Conservation (phyloP, 768 basidiomycete genomes). For the Pleurotus citrinopileatus region DNA sequence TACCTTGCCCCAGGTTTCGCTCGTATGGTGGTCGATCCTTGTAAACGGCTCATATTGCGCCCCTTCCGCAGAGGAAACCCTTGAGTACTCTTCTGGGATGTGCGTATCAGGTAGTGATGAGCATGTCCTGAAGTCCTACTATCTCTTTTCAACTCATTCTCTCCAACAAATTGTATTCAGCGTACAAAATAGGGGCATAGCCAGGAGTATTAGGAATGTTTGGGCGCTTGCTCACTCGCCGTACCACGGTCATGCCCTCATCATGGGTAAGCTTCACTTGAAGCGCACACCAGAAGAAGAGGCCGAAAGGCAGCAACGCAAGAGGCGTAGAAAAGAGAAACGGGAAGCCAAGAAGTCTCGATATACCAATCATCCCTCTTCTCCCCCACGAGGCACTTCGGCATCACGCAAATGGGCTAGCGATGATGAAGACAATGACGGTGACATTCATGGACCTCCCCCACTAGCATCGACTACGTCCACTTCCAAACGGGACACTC, state of each 20-base stretch:
- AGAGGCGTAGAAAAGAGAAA: constrained; percentile 33
- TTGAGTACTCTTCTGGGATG: background rate
- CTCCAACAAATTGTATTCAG: too few species aligned
- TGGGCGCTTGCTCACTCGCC: too few species aligned
- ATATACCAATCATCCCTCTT: background rate
- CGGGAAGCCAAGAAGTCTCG: constrained; percentile 8
- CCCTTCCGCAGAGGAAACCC: constrained; percentile 23
- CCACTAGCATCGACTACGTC: constrained; percentile 12
- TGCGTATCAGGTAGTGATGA: too few species aligned
- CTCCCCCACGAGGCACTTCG: constrained; percentile 9
- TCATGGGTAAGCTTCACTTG: constrained; percentile 55
- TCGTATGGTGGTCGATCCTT: constrained; percentile 60
- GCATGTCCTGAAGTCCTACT: too few species aligned
- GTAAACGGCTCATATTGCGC: constrained; percentile 35
- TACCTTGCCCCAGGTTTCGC: constrained; percentile 76
- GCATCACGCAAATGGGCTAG: constrained; percentile 24
- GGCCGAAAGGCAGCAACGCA: constrained; percentile 37
- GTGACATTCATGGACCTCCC: constrained; percentile 19
- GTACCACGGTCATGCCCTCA: too few species aligned
- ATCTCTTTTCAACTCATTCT: too few species aligned
- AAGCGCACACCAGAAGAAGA: constrained; percentile 66
- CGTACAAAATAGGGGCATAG: too few species aligned
- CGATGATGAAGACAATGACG: constrained; percentile 14
- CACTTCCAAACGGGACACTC: background rate
- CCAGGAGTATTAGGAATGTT: too few species aligned